These are phyloP conservation scores for Debaryomyces maramus DNA, from an alignment of 805 yeast species.

Conservation along the genomic window DNA sequence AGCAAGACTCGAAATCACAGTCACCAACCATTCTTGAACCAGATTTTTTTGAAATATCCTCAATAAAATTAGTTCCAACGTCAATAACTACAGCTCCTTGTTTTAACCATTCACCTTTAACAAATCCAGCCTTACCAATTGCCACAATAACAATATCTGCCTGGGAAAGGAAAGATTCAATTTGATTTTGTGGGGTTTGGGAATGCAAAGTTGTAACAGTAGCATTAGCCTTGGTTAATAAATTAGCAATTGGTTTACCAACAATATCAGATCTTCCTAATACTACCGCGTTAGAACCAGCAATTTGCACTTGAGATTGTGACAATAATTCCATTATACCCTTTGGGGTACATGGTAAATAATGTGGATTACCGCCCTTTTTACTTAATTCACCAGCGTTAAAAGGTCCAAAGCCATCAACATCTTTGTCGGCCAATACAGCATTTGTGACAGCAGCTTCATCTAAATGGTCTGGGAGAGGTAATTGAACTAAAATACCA, in stretches of 20 bases:
- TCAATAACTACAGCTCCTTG: conserved; percentile 70
- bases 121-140: conserved; percentile 68
- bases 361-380: conserved; percentile 67
- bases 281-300: conserved; percentile 77
- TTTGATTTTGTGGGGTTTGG: conserved; percentile 52
- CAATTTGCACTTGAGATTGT: conserved; percentile 52
- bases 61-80: conserved; percentile 78
- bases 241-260: conserved; percentile 75
- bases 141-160: conserved; percentile 83
- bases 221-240: conserved; percentile 69
- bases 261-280: conserved; percentile 85
- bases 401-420: conserved; percentile 79
- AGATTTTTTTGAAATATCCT: conserved; percentile 62
- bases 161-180: conserved; percentile 46
- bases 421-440: conserved; percentile 69
- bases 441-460: conserved; percentile 67
- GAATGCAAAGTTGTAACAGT: conserved; percentile 79
- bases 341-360: conserved; percentile 82
- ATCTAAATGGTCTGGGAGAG: conserved; percentile 69
- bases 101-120: conserved; percentile 75
- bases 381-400: conserved; percentile 78
- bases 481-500: conserved; percentile 76
- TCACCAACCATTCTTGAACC: conserved; percentile 79
- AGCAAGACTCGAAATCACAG: conserved; percentile 61
- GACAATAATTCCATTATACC: conserved; percentile 69